Evolutionary conservation across 257 asterid species (phyloP), one percentile per base, ranked within the genome.

Genomic region (Datura wrightii): DNA sequence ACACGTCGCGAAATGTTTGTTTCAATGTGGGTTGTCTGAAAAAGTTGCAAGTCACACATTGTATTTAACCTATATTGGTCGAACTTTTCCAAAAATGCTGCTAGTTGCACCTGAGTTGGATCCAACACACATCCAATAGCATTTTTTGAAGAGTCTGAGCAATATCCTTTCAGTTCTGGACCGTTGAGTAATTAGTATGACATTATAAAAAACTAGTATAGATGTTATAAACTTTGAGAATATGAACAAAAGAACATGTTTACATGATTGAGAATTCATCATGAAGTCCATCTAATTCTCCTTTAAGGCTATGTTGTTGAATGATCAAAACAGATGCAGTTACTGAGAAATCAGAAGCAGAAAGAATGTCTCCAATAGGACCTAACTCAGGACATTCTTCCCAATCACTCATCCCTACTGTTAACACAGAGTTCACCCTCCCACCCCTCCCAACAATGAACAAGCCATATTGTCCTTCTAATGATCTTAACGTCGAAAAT

Each of bases 371-470:
- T 4, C 98, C 98, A 4, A 96, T 92, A 1, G 98, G 98, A 5
- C 99, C 99, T 3, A 95, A 92, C 85, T 97, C 98, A 10, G 98
- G 98, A 84, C 98, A 96, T 83, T 95, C 98, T 72, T 96, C 97
- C 98, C 98, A 94, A 76, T 96, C 99, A 24, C 92, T 96, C 99
- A 96, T 96, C 82, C 99, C 98, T 39, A 92, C 95, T 0, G 98
- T 96, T 85, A 96, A 82, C 8, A 94, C 81, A 0, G 98, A 93
- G 78, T 93, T 94, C 58, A 93, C 98, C 86, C 98, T 87, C 67
- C 98, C 97, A 1, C 93, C 98, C 42, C 97, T 79, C 1, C 99
- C 99, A 24, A 96, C 98, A 1, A 96, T 94, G 86, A 96, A 91
- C 14, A 96, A 93, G 5, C 95, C 92, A 34, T 96, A 93, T 60